Base-by-base conservation (phyloP, 495 filamentous ascomycete species). In the Penicillium mononematosum region DNA sequence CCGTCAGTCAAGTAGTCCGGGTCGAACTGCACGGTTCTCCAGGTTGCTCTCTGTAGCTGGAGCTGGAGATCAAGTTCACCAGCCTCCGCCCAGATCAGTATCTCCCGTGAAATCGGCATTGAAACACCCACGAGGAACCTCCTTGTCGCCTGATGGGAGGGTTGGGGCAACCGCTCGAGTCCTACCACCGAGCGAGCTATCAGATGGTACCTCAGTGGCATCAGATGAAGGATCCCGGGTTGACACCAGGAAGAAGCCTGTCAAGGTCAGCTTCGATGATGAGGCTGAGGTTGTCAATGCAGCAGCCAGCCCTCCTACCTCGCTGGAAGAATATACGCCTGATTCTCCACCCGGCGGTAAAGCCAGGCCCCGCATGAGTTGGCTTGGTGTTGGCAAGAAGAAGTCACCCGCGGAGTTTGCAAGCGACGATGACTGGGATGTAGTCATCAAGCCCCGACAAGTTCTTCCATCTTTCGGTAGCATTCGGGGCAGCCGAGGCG, bases 51-150 rank as follows among this genome's bases (percentile, higher is more conserved):
- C 78, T 53, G 58, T 87, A 70, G 70, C 85, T 27, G 70, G 71
- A 6, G 50, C 71, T 2, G 75, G 72, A 38, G 78, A 74, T n/a
- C 67, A 75, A 19, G 73, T 81, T 56, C 91, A 96, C 67, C 78
- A 87, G 47, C 92, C 92, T 24, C 89, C 88, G 16, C 83, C 87
- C 19, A 81, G 92, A 47, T 92, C 92, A 0, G 75, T 89, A 1
- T 96, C 92, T 0, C 92, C 92, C 24, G 85, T 83, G 5, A 96
- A 96, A 66, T 93, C 92, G 14, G 92, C 92, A 0, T 61, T 96
- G 62, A 96, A 96, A 61, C 78, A 83, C 43, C 74, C 85, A 20
- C 81, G 88, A 9, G 71, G 75, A 5, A 72, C 67, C 16, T 78
- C 81, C 3, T 70, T 79, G 11, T 83, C 81, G 2, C 78, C 80